phyloP scores from a whole-genome alignment of 148 eudicot species.

The Rhododendron vialii region DNA sequence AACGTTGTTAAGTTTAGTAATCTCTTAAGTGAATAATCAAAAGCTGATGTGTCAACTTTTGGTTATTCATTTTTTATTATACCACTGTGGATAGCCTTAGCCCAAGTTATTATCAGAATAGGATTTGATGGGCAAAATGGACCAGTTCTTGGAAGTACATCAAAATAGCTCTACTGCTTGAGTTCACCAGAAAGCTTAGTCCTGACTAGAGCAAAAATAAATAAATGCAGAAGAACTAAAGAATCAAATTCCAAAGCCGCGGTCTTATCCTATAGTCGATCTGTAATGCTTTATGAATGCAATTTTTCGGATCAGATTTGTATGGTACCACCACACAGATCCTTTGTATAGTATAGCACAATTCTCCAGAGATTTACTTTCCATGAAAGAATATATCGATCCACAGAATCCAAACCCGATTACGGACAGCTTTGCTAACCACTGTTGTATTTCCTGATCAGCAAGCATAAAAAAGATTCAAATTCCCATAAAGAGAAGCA shows the following conservation, averaged over 20 bases:
- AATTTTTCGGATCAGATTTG: not conserved
- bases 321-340: constrained; percentile 3
- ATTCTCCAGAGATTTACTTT: not conserved
- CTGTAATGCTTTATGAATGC: not conserved
- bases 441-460: not conserved
- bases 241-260: constrained; percentile 3
- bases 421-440: not conserved
- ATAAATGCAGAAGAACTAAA: not conserved
- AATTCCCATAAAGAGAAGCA: not conserved
- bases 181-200: not conserved
- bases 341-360: not conserved
- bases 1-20: too few relatives aligned
- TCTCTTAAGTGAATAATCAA: too few relatives aligned
- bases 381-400: not conserved
- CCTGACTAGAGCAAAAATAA: not conserved
- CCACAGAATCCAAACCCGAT: constrained; percentile 9
- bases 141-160: not conserved
- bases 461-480: not conserved
- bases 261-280: not conserved
- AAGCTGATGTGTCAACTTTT: too few relatives aligned
- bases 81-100: too few relatives aligned
- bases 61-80: too few relatives aligned
- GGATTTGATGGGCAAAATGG: not conserved
- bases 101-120: not conserved
- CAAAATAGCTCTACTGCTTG: not conserved